Base-by-base conservation (phyloP, 129 eudicot species). In the Calendula officinalis region DNA sequence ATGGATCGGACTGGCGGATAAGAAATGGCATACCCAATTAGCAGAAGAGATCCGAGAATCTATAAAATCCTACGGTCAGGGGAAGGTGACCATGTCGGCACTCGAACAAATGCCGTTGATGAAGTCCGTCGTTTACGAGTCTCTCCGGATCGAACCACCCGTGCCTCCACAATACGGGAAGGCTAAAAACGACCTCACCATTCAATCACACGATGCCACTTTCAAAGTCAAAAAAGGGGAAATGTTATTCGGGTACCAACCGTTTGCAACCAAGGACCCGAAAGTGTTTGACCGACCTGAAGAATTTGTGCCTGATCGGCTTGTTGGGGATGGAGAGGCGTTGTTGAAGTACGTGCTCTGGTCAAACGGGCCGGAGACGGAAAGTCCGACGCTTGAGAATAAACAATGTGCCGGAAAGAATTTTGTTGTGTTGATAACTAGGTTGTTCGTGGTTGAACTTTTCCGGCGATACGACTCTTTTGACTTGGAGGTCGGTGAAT, bases 361-460 rank as follows among this genome's bases (percentile, higher is more conserved):
- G 98, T 84, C 95, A 3, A 88, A 92, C 42, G 98, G 98, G 14
- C 91, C 95, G 45, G 96, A 92, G 41, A 85, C 77, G 5, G 91
- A 75, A 63, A 62, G 48, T 3, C 86, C 98, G 9, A 77, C 82
- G 3, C 75, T 77, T 0, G 76, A 69, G 14, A 84, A 91, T 57
- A 91, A 91, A 60, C 98, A 91, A 72, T 91, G 98, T 73, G 94
- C 94, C 13, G 98, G 98, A 0, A 91, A 91, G 70, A 96, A 91
- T 42, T 91, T 91, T 55, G 98, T 84, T 38, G 94, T 91, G 59
- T 59, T 91, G 81, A 73, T 78, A 6, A 71, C 94, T 33, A 67
- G 98, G 76, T 44, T 91, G 76, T 68, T 91, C 70, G 67, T 91
- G n/a, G 95, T 91, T 2, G 88, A 82, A 68, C 17, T 91, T 14